Evolutionary conservation across 371 early-diverging fungal genomes (phyloP), one percentile per base, ranked within the genome.

Genomic region (Mortierella sp.): DNA sequence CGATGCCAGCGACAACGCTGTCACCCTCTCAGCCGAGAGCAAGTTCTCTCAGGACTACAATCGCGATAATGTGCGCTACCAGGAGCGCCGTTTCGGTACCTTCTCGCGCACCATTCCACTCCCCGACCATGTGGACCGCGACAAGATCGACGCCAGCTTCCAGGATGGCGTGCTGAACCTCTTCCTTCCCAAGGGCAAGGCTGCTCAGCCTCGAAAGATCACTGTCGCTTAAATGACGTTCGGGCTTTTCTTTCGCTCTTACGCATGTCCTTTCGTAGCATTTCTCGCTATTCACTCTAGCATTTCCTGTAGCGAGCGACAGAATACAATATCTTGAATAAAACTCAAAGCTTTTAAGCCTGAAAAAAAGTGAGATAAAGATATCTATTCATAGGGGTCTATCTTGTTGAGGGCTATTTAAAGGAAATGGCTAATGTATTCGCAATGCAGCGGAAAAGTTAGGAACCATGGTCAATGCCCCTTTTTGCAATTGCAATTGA

Each of bases 151-250:
- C 21, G 93, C 93, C 74, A 89, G 88, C 43, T 91, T 90, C 77
- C 77, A 91, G 13, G 81, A 93, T 70, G 94, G 94, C 37, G 90
- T 93, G 13, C 85, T 94, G 70, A 77, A 85, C 69, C 79, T 94
- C 14, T 76, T 71, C 50, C 76, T 93, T 72, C 90, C 93, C 24
- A 94, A 93, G 82, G 80, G 73, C 3, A 82, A 88, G 78, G 76
- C 51, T 64, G 19, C 79, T 16, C 8, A 70, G 61, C 76, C 80
- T 61, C 72, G 79, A 26, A 84, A 83, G 50, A 88, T 90, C n/a
- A 79, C 83, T 11, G 81, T 90, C 75, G 21, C 71, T 13, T 89
- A 82, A 83, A 78, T 1, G 14, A 51, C 51, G 51, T 1, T 51
- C 19, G 51, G 14, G 13, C 8, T n/a, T n/a, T 28, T 28, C 57